Evolutionary conservation across 2,329 filamentous ascomycete genomes (phyloP), one percentile per base, ranked within the genome.

Genomic region (Colletotrichum zoysiae): DNA sequence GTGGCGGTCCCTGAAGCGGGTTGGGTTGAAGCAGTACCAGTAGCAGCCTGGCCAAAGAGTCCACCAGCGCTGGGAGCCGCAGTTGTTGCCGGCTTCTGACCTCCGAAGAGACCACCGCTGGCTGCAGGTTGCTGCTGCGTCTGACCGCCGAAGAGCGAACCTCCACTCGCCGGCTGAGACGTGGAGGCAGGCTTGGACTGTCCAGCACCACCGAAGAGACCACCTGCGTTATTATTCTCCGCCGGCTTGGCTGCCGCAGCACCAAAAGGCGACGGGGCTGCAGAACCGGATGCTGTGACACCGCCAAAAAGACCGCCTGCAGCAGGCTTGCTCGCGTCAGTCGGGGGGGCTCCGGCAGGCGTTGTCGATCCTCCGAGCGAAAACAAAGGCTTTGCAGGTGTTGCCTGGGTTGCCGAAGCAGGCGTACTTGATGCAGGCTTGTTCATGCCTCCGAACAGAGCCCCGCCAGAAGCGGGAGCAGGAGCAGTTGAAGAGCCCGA

Each of bases 341-440:
- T 76, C 0, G 87, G 86, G 67, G 87, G 87, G n/a, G 85, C 84
- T 46, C 87, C 87, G 30, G 87, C 87, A 20, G 87, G 87, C 46
- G 87, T 89, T 2, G 87, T 89, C 23, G 87, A 89, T 65, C 82
- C 81, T 65, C 82, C 81, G 44, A 87, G 76, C n/a, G 79, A 75
- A 67, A 88, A 84, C 65, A 82, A 71, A 20, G 86, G 83, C 78
- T 88, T 88, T n/a, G 83, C 82, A 38, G 84, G 84, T 26, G 84
- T 86, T 26, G 82, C 78, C 57, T 80, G 75, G 33, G 76, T 67
- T 30, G 76, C 74, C 38, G 78, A 20, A 40, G 55, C 58, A 66
- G 33, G 76, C 48, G 61, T 73, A 48, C 66, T 59, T 35, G 55
- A 58, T 35, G 66, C 62, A 51, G 65, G 42, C 50, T 73, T 70